Conservation (phyloP, 768 basidiomycete genomes). For the Rhizopogon sp. region DNA sequence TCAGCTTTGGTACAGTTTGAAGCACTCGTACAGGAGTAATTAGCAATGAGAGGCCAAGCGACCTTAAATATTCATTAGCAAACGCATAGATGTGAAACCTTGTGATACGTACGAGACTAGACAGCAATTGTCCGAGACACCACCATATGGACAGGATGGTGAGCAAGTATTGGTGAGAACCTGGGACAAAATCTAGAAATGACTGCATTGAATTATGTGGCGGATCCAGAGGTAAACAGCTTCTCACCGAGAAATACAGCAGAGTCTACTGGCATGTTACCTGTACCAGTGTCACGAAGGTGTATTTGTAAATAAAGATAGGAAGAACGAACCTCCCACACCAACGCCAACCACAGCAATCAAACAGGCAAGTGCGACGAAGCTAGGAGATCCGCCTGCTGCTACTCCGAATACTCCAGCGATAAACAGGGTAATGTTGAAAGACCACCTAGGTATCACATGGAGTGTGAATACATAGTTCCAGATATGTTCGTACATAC, state of each 20-base stretch:
- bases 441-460: conserved; percentile 34
- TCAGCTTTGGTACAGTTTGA: conserved; percentile 33
- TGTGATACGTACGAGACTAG: conserved; percentile 32
- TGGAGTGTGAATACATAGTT: background rate
- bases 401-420: conserved; percentile 49
- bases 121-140: conserved; percentile 51
- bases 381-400: conserved; percentile 42
- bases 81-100: background rate
- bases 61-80: conserved; percentile 26
- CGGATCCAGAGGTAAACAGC: background rate
- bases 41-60: conserved; percentile 56
- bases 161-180: conserved; percentile 52
- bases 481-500: conserved; percentile 16
- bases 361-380: conserved; percentile 44
- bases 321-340: conserved; percentile 34
- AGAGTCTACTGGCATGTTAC: conserved; percentile 54
- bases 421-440: conserved; percentile 52
- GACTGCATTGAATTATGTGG: conserved; percentile 3
- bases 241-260: conserved; percentile 44
- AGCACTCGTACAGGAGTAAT: conserved; percentile 42
- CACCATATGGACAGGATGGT: conserved; percentile 58
- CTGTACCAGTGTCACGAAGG: conserved; percentile 8
- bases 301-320: background rate
- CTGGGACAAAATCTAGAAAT: conserved; percentile 43
- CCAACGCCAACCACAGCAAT: conserved; percentile 42